These are phyloP conservation scores for Noccaea bulbosa DNA, from an alignment of 345 rosid genomes.

Conservation along the genomic window DNA sequence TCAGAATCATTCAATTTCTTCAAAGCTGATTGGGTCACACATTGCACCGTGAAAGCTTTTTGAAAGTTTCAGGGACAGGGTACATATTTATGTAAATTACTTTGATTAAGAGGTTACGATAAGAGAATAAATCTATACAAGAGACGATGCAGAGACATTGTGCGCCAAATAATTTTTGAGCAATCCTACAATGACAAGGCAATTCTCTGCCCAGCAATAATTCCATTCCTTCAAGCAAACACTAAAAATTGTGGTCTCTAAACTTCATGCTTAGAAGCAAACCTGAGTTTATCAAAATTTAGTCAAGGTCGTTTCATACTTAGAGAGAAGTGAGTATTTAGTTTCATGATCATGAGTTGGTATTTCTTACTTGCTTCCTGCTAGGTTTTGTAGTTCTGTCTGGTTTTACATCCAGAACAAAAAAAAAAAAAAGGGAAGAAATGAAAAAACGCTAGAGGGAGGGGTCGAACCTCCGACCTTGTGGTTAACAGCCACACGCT, in stretches of 20 bases:
- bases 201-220: background rate
- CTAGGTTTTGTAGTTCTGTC: too few species aligned
- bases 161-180: too few species aligned
- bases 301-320: too few species aligned
- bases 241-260: background rate
- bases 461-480: constrained; percentile 91
- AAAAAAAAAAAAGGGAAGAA: too few species aligned
- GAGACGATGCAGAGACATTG: too few species aligned
- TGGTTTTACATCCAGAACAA: too few species aligned
- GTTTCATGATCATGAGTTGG: too few species aligned
- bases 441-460: constrained; percentile 41
- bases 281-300: background rate
- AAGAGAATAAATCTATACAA: too few species aligned
- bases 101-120: background rate
- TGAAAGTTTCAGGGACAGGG: constrained; percentile 9
- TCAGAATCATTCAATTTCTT: background rate
- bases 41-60: background rate
- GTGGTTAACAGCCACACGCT: constrained; percentile 91
- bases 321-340: too few species aligned
- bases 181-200: background rate
- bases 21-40: background rate
- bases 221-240: background rate
- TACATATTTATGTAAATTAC: too few species aligned
- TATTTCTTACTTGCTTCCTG: too few species aligned
- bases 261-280: background rate